phyloP scores from a whole-genome alignment of 1,139 yeast genomes.

The Magnusiomyces paraingens region DNA sequence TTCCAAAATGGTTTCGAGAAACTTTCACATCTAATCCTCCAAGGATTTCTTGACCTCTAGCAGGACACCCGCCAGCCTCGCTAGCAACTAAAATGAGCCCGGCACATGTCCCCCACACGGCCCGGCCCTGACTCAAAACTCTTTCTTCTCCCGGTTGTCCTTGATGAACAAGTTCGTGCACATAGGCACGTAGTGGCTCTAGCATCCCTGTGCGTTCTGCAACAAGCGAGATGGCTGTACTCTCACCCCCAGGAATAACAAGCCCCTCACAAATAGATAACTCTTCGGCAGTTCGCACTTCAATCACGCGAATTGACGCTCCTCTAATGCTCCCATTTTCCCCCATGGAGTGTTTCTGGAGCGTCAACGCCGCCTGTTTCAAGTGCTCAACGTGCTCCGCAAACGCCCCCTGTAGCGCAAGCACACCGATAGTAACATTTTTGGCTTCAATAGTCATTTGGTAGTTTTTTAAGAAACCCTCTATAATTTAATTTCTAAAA shows the following conservation, averaged over 20 bases:
- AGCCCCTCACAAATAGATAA: constrained; percentile 50
- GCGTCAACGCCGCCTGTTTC: constrained; percentile 34
- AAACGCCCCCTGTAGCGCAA: constrained; percentile 80
- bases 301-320: constrained; percentile 31
- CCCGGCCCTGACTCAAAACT: constrained; percentile 31
- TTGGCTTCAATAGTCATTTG: background rate
- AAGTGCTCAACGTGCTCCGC: constrained; percentile 60
- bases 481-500: background rate
- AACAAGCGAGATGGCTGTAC: constrained; percentile 67
- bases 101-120: constrained; percentile 86
- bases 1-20: constrained; percentile 69
- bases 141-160: background rate
- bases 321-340: background rate
- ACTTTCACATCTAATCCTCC: constrained; percentile 65
- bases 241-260: constrained; percentile 75
- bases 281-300: constrained; percentile 50
- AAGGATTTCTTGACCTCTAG: constrained; percentile 51
- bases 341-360: constrained; percentile 15
- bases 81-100: constrained; percentile 66
- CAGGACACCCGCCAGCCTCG: constrained; percentile 42
- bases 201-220: constrained; percentile 60
- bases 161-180: constrained; percentile 28
- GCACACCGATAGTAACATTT: constrained; percentile 47
- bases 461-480: background rate
- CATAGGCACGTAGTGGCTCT: constrained; percentile 48